These are phyloP conservation scores for Neonectria ditissima DNA, from an alignment of 2,329 filamentous ascomycete genomes.

Conservation along the genomic window DNA sequence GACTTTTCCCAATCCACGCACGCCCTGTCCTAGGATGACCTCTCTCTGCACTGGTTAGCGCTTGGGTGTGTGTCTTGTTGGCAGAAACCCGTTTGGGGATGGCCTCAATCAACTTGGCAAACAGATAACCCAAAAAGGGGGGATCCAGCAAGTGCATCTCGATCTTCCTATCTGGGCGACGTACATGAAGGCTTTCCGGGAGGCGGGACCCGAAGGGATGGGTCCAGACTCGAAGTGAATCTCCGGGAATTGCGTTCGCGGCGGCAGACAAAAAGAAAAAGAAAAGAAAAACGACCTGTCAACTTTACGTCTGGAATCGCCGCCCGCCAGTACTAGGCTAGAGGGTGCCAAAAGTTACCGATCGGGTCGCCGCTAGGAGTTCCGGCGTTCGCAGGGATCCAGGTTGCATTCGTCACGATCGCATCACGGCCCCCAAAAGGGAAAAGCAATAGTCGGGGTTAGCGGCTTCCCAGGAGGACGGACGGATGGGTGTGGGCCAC, in stretches of 20 bases:
- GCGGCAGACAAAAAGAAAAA: not conserved
- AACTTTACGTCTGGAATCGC: not conserved
- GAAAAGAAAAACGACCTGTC: not conserved
- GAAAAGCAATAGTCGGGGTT: not conserved
- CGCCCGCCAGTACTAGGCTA: no score
- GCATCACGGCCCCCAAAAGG: no score
- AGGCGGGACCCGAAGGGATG: not conserved
- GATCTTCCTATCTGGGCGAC: not conserved
- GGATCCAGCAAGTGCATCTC: not conserved
- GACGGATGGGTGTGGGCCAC: no score
- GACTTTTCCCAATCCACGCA: not conserved
- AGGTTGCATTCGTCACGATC: not conserved
- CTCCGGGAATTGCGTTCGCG: not conserved
- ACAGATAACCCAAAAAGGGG: not conserved
- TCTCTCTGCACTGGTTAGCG: not conserved
- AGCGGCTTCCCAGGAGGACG: not conserved
- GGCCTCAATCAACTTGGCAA: no score
- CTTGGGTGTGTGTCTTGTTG: not conserved
- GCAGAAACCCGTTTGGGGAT: not conserved
- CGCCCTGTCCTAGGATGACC: not conserved
- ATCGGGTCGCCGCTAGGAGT: slow-evolving; percentile 30
- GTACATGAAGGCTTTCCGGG: not conserved
- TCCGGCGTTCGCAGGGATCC: not conserved
- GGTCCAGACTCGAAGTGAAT: not conserved
- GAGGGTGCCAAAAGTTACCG: slow-evolving; percentile 7